Conservation (phyloP, 805 yeast genomes). For the Candida khao-thaluensis region DNA sequence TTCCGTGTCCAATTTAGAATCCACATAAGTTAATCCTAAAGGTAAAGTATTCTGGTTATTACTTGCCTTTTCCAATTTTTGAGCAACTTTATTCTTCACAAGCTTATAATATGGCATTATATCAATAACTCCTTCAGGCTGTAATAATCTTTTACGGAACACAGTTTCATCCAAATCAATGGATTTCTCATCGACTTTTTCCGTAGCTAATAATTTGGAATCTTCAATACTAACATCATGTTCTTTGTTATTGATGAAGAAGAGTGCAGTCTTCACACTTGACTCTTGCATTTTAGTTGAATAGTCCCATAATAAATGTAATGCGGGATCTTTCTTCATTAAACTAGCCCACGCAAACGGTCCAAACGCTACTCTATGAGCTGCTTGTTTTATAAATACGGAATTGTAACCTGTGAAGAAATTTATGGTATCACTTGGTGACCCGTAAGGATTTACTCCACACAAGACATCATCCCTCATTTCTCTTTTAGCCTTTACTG, state of each 20-base stretch:
- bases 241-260: constrained; percentile 18
- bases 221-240: constrained; percentile 24
- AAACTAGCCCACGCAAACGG: constrained; percentile 40
- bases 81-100: constrained; percentile 18
- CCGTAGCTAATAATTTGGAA: constrained; percentile 20
- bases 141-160: constrained; percentile 31
- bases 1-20: constrained; percentile 30
- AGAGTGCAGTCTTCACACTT: constrained; percentile 23
- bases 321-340: constrained; percentile 34
- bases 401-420: constrained; percentile 37
- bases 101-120: constrained; percentile 31
- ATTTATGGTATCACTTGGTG: constrained; percentile 30
- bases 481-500: neutral
- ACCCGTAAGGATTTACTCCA: constrained; percentile 27
- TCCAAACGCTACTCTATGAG: constrained; percentile 33
- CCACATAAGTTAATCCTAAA: constrained; percentile 34
- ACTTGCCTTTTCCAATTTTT: constrained; percentile 15
- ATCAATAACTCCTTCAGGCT: constrained; percentile 35
- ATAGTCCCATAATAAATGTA: constrained; percentile 34
- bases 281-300: constrained; percentile 19
- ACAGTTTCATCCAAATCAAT: constrained; percentile 20
- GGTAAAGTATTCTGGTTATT: constrained; percentile 21
- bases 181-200: constrained; percentile 7
- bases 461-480: neutral
- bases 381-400: constrained; percentile 25